A percentile compares a stretch with the other conserved stretches of the same genome.
Evolutionary conservation across 805 yeast species (phyloP).

Genomic region (Debaryomyces prosopidis): DNA sequence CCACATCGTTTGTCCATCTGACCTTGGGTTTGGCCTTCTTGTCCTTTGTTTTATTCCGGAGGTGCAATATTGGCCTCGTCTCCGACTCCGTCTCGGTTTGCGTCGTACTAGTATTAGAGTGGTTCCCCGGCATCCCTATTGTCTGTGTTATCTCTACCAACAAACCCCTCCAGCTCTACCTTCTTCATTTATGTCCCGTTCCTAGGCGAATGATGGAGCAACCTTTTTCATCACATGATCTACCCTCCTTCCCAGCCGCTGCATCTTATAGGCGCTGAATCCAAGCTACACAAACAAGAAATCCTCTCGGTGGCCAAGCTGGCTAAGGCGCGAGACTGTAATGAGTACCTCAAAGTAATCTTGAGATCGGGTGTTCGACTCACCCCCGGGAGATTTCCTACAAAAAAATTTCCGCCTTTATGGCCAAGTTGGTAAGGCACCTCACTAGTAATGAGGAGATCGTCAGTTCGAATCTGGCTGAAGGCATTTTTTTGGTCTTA

Average conservation of each 20-base stretch:
- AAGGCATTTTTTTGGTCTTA: constrained; percentile 21
- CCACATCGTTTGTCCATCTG: constrained; percentile 80
- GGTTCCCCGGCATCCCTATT: not conserved
- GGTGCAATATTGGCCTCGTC: not conserved
- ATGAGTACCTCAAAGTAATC: constrained; percentile 38
- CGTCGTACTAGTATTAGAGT: not conserved
- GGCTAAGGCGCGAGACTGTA: constrained; percentile 54
- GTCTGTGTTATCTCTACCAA: too few relatives aligned
- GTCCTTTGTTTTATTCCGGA: constrained; percentile 4
- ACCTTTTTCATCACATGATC: too few relatives aligned
- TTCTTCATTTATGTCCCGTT: too few relatives aligned
- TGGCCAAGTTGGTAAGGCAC: constrained; percentile 44
- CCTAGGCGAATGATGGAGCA: too few relatives aligned
- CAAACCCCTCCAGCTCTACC: too few relatives aligned
- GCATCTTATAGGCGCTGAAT: too few relatives aligned
- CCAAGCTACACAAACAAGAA: constrained; percentile 9
- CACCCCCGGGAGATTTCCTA: constrained; percentile 48
- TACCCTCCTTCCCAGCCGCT: too few relatives aligned
- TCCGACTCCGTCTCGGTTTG: not conserved
- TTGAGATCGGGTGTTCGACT: constrained; percentile 53
- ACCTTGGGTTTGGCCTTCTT: constrained; percentile 53
- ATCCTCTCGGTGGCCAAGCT: constrained; percentile 48
- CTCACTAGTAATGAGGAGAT: constrained; percentile 44
- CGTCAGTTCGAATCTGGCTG: constrained; percentile 40
- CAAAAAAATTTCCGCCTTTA: constrained; percentile 27